Conservation (phyloP, 192 early-diverging fungal genomes). For the Coemansia sp. region DNA sequence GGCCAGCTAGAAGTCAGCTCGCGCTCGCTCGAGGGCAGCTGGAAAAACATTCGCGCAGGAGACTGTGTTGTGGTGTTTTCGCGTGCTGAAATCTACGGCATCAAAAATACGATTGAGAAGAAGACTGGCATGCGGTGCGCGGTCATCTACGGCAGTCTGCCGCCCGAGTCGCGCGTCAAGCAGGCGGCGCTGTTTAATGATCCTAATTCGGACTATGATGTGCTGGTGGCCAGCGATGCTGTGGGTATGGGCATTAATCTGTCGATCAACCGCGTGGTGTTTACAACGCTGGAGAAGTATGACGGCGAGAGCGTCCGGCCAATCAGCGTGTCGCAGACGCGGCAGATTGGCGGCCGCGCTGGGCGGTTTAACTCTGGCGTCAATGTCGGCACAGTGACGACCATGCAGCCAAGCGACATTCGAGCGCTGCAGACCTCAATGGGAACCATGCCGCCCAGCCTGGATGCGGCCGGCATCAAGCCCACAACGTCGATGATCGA, state of each 20-base stretch:
- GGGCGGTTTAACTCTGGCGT: conserved; percentile 78
- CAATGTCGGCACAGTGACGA: conserved; percentile 68
- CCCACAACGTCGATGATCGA: conserved; percentile 76
- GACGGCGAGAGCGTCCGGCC: conserved; percentile 60
- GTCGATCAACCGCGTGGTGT: conserved; percentile 89
- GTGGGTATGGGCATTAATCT: conserved; percentile 97
- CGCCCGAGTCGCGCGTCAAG: conserved; percentile 87
- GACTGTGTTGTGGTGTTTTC: conserved; percentile 93
- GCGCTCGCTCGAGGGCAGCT: conserved; percentile 57
- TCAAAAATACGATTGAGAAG: conserved; percentile 76
- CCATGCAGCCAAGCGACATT: conserved; percentile 35
- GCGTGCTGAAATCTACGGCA: conserved; percentile 71
- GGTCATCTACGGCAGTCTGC: conserved; percentile 89
- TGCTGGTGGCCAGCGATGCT: conserved; percentile 93
- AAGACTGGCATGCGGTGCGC: conserved; percentile 74
- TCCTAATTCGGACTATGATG: conserved; percentile 68
- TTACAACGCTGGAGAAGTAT: conserved; percentile 76
- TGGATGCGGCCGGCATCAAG: conserved; percentile 66
- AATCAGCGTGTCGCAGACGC: conserved; percentile 74
- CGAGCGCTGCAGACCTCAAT: conserved; percentile 21
- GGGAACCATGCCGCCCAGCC: conserved; percentile 27
- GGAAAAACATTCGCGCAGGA: conserved; percentile 65
- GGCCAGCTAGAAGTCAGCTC: conserved; percentile 62
- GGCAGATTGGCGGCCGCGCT: conserved; percentile 93
- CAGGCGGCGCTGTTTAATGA: conserved; percentile 94